Evolutionary conservation across 495 filamentous ascomycete genomes (phyloP), one percentile per base, ranked within the genome.

Genomic region (Podospora comata): DNA sequence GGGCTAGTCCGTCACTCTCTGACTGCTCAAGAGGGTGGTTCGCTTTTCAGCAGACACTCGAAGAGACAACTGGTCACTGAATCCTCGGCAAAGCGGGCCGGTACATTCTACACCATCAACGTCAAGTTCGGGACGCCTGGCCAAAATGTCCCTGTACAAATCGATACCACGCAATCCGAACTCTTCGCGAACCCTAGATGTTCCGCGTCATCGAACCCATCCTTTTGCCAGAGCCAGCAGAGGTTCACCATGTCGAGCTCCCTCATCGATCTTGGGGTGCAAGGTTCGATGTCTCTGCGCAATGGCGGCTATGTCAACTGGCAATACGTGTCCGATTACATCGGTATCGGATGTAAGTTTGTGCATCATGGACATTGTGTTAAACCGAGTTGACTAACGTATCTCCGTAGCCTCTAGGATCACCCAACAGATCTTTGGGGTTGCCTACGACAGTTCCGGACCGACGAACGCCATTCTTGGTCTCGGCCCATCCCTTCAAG

Each of bases 401-500:
- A 23, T 23, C 1, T 23, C 23, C 1, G 23, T 23, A 79, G 76
- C 73, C 2, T 74, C 71, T 3, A 73, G 58, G 16, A 70, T 84
- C 60, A 67, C 71, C 9, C 66, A 74, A 26, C 77, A 83, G 69
- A 79, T 79, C 63, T 84, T 84, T 57, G 81, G 80, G 27, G 80
- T 78, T 30, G 78, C 76, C 19, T 78, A 71, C 30, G 53, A 66
- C 39, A 79, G 72, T 13, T 64, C 71, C 13, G 68, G 74, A 18
- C 74, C 78, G 23, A 67, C 71, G 79, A 84, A 89, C 70, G 91
- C 90, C 56, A 89, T 94, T 30, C 72, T 96, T 58, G 92, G 92
- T n/a, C 86, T 93, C 28, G 90, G 89, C n/a, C 83, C 83, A 60
- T 77, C 81, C 6, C 78, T 83, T 30, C 7, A 39, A 0, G 80